Conservation (phyloP, 306 rosid genomes). For the Cicer bijugum region DNA sequence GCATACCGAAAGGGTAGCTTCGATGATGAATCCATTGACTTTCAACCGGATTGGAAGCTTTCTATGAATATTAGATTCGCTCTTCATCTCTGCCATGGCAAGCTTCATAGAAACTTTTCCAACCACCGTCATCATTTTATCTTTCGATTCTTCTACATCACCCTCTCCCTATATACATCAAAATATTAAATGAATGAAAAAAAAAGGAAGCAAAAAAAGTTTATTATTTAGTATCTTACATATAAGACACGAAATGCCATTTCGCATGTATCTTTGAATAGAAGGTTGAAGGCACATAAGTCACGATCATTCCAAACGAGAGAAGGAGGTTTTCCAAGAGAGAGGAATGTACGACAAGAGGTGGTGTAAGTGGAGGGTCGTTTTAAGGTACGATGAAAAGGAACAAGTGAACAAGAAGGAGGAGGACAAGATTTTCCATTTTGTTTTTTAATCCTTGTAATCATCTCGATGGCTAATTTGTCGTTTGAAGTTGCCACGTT, state of each 20-base stretch:
- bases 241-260: constrained; percentile 56
- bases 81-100: constrained; percentile 46
- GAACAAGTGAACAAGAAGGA: constrained; percentile 32
- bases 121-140: constrained; percentile 47
- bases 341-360: constrained; percentile 15
- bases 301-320: constrained; percentile 53
- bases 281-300: constrained; percentile 44
- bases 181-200: neutral
- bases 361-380: constrained; percentile 47
- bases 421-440: constrained; percentile 13
- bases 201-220: neutral
- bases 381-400: constrained; percentile 50
- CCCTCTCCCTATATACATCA: constrained; percentile 44
- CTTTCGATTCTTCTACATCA: constrained; percentile 35
- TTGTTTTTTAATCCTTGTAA: constrained; percentile 45
- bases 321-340: constrained; percentile 9
- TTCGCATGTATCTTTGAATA: constrained; percentile 44
- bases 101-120: constrained; percentile 59
- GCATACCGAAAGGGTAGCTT: constrained; percentile 68
- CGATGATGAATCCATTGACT: constrained; percentile 51
- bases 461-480: constrained; percentile 51
- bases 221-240: constrained; percentile 45
- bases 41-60: constrained; percentile 60
- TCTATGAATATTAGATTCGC: constrained; percentile 31
- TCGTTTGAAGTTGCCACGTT: constrained; percentile 14